Evolutionary conservation across 768 basidiomycete genomes (phyloP).

Genomic region (Russula griseocarnosa): DNA sequence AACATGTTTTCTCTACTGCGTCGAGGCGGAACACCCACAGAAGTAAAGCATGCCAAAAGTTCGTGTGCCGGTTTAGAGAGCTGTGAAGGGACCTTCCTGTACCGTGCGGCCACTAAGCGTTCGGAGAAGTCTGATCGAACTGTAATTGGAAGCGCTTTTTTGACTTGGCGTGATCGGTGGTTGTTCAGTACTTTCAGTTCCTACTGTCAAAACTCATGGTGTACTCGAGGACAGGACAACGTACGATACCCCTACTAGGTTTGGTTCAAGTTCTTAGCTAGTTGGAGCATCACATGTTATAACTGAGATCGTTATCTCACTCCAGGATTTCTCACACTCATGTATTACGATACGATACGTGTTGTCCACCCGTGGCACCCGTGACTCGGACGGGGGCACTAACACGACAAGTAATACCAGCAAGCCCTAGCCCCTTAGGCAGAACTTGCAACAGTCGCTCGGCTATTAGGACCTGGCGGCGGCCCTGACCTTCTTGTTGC

Average conservation of each 20-base stretch:
- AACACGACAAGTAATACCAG: no score
- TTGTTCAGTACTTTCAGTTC: constrained; percentile 12
- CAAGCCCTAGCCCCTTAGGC: no score
- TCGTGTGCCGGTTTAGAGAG: constrained; percentile 5
- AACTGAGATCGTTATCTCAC: constrained; percentile 5
- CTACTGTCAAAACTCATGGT: constrained; percentile 27
- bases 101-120: constrained; percentile 9
- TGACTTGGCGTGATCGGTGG: constrained; percentile 25
- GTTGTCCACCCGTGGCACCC: neutral
- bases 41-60: constrained; percentile 11
- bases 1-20: neutral
- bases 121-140: constrained; percentile 13
- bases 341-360: neutral
- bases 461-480: neutral
- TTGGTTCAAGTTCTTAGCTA: constrained; percentile 10
- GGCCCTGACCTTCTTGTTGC: neutral
- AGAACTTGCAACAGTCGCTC: neutral
- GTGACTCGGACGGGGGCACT: neutral
- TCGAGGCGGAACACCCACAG: neutral
- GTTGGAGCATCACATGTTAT: neutral
- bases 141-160: constrained; percentile 17
- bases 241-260: neutral
- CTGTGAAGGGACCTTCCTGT: neutral
- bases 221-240: constrained; percentile 12
- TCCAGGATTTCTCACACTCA: constrained; percentile 8